A percentile compares a stretch with the other conserved stretches of the same genome.
Conservation (phyloP, 2,329 filamentous ascomycete genomes). For the Aureobasidium mangrovei region DNA sequence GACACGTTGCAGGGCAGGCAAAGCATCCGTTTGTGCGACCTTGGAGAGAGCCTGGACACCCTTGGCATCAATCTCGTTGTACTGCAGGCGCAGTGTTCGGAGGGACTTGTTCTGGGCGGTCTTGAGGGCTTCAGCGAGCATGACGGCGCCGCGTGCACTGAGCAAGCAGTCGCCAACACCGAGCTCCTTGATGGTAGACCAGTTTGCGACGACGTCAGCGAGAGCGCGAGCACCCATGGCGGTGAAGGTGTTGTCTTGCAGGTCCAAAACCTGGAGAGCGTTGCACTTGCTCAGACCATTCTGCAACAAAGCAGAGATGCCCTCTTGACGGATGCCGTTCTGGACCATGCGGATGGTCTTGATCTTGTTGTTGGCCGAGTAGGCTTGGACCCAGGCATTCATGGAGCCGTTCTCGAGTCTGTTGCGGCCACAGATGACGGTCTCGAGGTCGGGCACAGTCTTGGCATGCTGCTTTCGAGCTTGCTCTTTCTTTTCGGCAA, state of each 20-base stretch:
- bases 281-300: slow-evolving; percentile 66
- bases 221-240: slow-evolving; percentile 68
- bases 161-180: slow-evolving; percentile 85
- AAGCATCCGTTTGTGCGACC: slow-evolving; percentile 52
- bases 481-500: slow-evolving; percentile 75
- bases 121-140: slow-evolving; percentile 63
- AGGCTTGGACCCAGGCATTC: slow-evolving; percentile 86
- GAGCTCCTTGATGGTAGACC: slow-evolving; percentile 70
- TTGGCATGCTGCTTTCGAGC: slow-evolving; percentile 58
- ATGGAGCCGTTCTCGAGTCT: slow-evolving; percentile 93
- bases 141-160: slow-evolving; percentile 63
- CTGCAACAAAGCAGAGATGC: slow-evolving; percentile 71
- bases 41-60: slow-evolving; percentile 63
- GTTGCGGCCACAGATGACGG: slow-evolving; percentile 95
- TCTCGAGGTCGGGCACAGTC: slow-evolving; percentile 75
- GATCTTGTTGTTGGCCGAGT: slow-evolving; percentile 69
- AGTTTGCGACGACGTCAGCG: slow-evolving; percentile 62
- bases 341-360: slow-evolving; percentile 94
- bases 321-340: slow-evolving; percentile 92
- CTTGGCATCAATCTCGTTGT: slow-evolving; percentile 81
- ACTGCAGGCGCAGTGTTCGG: slow-evolving; percentile 75
- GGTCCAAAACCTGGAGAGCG: slow-evolving; percentile 66
- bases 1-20: slow-evolving; percentile 73
- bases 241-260: slow-evolving; percentile 98
- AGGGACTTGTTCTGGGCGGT: slow-evolving; percentile 71